Conservation (phyloP, 164 flowering plant genomes). For the Stephania yunnanensis region DNA sequence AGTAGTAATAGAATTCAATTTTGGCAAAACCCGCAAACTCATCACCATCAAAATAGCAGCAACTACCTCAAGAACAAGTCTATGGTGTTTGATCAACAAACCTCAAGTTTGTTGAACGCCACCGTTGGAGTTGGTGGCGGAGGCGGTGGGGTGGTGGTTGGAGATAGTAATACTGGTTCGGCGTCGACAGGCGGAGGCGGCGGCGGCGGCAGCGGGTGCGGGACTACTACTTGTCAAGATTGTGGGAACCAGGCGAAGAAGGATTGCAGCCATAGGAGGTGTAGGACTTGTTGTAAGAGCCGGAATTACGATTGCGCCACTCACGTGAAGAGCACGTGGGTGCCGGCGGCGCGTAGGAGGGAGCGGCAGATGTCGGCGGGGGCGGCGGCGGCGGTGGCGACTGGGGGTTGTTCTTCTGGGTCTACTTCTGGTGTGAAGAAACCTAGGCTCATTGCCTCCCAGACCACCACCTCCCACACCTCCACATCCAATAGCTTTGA, state of each 20-base stretch:
- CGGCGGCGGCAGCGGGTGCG: neutral
- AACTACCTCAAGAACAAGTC: constrained; percentile 26
- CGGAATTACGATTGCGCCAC: constrained; percentile 81
- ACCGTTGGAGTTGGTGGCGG: constrained; percentile 6
- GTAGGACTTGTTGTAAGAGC: constrained; percentile 96
- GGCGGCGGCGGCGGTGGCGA: constrained; percentile 21
- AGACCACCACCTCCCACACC: constrained; percentile 72
- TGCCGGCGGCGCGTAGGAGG: constrained; percentile 74
- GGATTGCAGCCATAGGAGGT: constrained; percentile 76
- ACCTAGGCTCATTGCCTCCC: constrained; percentile 59
- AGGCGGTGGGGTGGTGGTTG: constrained; percentile 2
- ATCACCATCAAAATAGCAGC: neutral
- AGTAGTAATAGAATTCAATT: constrained; percentile 24
- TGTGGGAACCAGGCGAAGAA: constrained; percentile 97
- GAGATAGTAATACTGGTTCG: constrained; percentile 14
- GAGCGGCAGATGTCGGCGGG: constrained; percentile 60
- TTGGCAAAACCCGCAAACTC: constrained; percentile 34
- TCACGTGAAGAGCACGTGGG: constrained; percentile 98
- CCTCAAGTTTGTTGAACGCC: constrained; percentile 11
- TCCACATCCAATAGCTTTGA: constrained; percentile 92
- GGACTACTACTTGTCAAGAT: constrained; percentile 57
- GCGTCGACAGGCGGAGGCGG: constrained; percentile 13
- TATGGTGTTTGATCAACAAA: constrained; percentile 17
- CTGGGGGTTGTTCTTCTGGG: constrained; percentile 39
- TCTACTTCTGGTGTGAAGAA: constrained; percentile 72